Evolutionary conservation across 441 rosid species (phyloP), one percentile per base, ranked within the genome.

Genomic region (Euphorbia schlechtendalii): DNA sequence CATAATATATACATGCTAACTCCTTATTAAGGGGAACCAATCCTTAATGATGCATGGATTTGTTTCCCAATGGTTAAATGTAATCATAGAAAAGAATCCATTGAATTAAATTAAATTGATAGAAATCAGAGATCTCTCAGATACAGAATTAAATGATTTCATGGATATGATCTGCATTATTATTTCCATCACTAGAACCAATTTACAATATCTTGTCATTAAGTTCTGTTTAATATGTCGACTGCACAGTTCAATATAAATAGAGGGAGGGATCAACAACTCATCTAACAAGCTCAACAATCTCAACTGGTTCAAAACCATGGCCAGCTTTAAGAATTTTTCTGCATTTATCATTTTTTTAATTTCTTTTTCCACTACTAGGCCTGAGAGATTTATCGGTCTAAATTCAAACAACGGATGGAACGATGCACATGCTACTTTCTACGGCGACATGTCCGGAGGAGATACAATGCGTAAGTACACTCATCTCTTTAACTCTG

Each of bases 361-460:
- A 49, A 22, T 28, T 10, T 18, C 17, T 28, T 15, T 55, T 9
- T 54, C 1, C 5, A 9, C 59, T 32, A 25, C 46, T 3, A 25
- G 8, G 59, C 18, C 56, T 30, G 18, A 8, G 3, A 27, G 9
- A 49, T 12, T 56, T 13, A 4, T 13, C 59, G 46, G 28, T 9
- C 40, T 21, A 55, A 46, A 46, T 9, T 6, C 57, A 15, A 48
- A 63, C 41, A 2, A 21, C 30, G 10, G 5, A 51, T 82, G 84
- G 86, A 21, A 18, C 25, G 1, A 75, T 78, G 81, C 79, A 9
- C 78, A 51, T 18, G 79, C 79, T 41, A 75, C 79, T 0, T 72
- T 59, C 25, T 78, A 69, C 51, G 81, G 77, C 7, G 81, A 69
- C 51, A 56, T 54, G 52, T 3, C 0, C 0, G 79, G 75, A 21